These are phyloP conservation scores for Puccinia coronata DNA, from an alignment of 1,284 basidiomycete species.

Conservation along the genomic window DNA sequence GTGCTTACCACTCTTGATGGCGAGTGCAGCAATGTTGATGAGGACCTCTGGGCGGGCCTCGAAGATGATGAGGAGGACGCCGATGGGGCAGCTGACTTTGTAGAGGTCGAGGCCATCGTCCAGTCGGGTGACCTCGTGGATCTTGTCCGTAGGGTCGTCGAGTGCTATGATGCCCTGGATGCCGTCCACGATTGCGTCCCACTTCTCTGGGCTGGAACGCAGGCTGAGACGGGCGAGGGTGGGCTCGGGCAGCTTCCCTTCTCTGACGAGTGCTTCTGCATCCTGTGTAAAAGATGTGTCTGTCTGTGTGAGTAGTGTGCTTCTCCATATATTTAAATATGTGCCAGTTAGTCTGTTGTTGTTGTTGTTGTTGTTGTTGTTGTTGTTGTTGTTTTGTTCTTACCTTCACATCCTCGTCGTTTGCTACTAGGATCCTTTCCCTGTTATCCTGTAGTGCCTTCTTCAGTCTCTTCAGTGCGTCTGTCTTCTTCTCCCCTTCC, in stretches of 20 bases:
- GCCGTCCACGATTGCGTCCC: slow-evolving; percentile 89
- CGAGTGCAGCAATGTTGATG: slow-evolving; percentile 92
- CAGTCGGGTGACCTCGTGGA: slow-evolving; percentile 83
- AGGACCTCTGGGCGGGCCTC: slow-evolving; percentile 97
- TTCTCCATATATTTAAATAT: no score
- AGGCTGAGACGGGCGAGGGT: slow-evolving; percentile 85
- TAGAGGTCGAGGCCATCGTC: slow-evolving; percentile 86
- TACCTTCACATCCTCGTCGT: slow-evolving; percentile 76
- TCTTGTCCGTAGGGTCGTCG: slow-evolving; percentile 80
- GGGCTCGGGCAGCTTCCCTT: slow-evolving; percentile 78
- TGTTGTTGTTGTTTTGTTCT: background rate
- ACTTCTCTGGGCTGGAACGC: slow-evolving; percentile 76
- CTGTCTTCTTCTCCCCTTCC: background rate
- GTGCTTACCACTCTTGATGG: slow-evolving; percentile 90
- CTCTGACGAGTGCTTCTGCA: slow-evolving; percentile 73
- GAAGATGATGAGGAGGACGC: slow-evolving; percentile 93
- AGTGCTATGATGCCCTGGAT: slow-evolving; percentile 81
- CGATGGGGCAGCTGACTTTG: slow-evolving; percentile 93
- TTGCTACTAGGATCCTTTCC: slow-evolving; percentile 73
- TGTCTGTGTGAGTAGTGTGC: background rate
- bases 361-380: background rate
- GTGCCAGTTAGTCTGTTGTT: no score
- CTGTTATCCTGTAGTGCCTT: slow-evolving; percentile 68
- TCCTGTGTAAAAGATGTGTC: slow-evolving; percentile 62
- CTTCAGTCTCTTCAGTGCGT: slow-evolving; percentile 63